These are phyloP conservation scores for Linderina pennispora DNA, from an alignment of 192 early-diverging fungal genomes.

Conservation along the genomic window DNA sequence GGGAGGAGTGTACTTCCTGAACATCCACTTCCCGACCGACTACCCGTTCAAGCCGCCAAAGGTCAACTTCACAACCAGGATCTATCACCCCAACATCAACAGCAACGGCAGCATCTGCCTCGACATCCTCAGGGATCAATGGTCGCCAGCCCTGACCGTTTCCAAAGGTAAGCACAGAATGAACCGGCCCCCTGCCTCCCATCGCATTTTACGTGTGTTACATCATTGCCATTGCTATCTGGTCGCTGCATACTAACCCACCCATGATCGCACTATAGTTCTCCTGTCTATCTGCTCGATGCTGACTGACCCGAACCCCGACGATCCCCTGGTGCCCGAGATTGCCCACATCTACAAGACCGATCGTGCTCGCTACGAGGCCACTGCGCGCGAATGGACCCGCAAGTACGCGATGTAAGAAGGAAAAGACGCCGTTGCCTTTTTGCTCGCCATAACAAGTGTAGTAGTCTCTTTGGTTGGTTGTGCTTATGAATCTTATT, in stretches of 20 bases:
- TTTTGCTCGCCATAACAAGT: not conserved
- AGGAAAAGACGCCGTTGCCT: not conserved
- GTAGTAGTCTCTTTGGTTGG: conserved; percentile 1
- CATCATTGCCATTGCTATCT: too few species aligned
- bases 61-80: conserved; percentile 93
- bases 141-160: conserved; percentile 98
- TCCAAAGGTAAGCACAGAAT: too few species aligned
- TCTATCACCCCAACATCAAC: conserved; percentile 99
- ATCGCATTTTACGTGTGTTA: too few species aligned
- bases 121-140: conserved; percentile 98
- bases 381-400: conserved; percentile 91
- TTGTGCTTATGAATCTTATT: conserved; percentile 3
- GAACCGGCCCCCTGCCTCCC: too few species aligned
- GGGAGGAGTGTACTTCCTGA: conserved; percentile 95
- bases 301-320: conserved; percentile 97
- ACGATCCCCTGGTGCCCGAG: conserved; percentile 97
- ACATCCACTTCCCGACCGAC: conserved; percentile 97
- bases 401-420: conserved; percentile 75
- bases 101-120: conserved; percentile 96
- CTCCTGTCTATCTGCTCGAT: conserved; percentile 97
- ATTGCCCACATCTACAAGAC: conserved; percentile 98
- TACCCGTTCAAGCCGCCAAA: conserved; percentile 99
- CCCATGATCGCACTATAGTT: too few species aligned
- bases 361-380: conserved; percentile 80
- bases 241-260: too few species aligned